A percentile compares a stretch with the other conserved stretches of the same genome.
Conservation (phyloP, 1,284 basidiomycete species). For the Tranzscheliella williamsii region DNA sequence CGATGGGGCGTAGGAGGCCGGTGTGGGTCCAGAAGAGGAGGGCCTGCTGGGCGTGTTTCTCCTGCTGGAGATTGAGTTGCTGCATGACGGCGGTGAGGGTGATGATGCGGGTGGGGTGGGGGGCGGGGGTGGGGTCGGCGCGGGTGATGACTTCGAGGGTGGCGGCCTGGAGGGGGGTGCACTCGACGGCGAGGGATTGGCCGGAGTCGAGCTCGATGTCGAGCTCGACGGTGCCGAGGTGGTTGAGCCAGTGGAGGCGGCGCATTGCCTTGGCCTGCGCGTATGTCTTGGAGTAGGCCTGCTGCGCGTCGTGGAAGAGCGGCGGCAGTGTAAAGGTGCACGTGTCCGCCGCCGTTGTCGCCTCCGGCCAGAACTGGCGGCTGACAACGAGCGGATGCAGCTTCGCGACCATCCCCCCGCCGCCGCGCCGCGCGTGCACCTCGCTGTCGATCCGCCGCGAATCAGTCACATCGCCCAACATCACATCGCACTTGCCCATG, state of each 20-base stretch:
- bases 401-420: constrained; percentile 24
- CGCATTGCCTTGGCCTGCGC: constrained; percentile 30
- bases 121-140: constrained; percentile 1
- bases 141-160: constrained; percentile 26
- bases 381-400: constrained; percentile 54
- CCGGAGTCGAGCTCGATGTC: constrained; percentile 43
- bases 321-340: constrained; percentile 36
- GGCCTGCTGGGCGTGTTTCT: constrained; percentile 26
- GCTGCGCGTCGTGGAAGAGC: constrained; percentile 35
- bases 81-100: constrained; percentile 33
- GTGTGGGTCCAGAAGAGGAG: constrained; percentile 22
- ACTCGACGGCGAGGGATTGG: constrained; percentile 24
- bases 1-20: constrained; percentile 10
- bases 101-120: constrained; percentile 5
- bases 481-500: constrained; percentile 57
- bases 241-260: constrained; percentile 42
- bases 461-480: constrained; percentile 54
- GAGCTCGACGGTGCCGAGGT: constrained; percentile 49
- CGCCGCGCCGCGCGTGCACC: constrained; percentile 25
- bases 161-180: constrained; percentile 23
- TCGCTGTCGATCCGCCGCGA: constrained; percentile 39
- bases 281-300: constrained; percentile 27
- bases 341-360: constrained; percentile 5
- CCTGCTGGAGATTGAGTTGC: constrained; percentile 31
- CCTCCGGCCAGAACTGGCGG: constrained; percentile 58